These are phyloP conservation scores for Hymenoscyphus occultus DNA, from an alignment of 2,329 filamentous ascomycete genomes.

Conservation along the genomic window DNA sequence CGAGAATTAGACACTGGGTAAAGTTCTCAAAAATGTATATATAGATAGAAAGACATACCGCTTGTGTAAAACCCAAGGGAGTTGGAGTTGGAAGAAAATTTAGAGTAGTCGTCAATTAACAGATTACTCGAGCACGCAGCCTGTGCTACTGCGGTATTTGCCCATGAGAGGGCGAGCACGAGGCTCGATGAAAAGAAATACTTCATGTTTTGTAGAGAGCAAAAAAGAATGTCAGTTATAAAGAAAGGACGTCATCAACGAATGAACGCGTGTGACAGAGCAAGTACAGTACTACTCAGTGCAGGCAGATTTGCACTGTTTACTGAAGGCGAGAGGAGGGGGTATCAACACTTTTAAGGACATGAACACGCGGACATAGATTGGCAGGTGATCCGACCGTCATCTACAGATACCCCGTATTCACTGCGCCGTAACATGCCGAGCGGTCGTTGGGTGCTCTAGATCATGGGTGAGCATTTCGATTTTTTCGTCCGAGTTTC, in stretches of 20 bases:
- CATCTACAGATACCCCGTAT: neutral
- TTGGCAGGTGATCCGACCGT: neutral
- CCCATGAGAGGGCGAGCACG: constrained; percentile 15
- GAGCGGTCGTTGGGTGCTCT: neutral
- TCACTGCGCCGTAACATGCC: neutral
- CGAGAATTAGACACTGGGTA: constrained; percentile 9
- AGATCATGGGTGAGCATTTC: no score
- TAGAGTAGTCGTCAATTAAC: constrained; percentile 34
- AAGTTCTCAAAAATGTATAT: no score
- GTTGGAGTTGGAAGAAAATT: constrained; percentile 36
- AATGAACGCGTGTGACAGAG: constrained; percentile 13
- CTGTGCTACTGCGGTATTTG: constrained; percentile 18
- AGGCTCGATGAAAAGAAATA: constrained; percentile 8
- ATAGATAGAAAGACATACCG: constrained; percentile 30
- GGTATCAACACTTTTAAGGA: constrained; percentile 4
- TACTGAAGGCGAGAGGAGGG: constrained; percentile 1
- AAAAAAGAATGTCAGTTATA: constrained; percentile 2
- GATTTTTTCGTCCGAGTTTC: no score
- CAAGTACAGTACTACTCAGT: neutral
- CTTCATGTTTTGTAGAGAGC: constrained; percentile 13
- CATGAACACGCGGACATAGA: neutral
- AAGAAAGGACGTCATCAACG: constrained; percentile 22
- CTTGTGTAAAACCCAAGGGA: constrained; percentile 39
- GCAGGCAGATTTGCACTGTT: constrained; percentile 5
- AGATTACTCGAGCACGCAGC: constrained; percentile 33